Conservation (phyloP, 1,139 yeast species). For the Kodamaea suecica region DNA sequence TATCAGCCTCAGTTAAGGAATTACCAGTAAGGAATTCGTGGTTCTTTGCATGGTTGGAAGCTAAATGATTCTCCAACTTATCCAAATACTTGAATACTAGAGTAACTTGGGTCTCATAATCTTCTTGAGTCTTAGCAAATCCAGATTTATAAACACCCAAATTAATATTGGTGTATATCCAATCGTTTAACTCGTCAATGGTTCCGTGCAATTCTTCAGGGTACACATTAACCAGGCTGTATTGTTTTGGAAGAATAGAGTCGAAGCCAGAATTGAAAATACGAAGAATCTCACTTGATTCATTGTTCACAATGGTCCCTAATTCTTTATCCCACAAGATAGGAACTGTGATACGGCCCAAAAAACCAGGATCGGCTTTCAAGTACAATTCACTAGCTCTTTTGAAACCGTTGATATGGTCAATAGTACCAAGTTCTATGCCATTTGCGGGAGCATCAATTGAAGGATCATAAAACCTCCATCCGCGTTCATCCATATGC, state of each 20-base stretch:
- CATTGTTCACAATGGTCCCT: conserved; percentile 83
- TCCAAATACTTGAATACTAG: conserved; percentile 71
- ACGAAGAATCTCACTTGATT: conserved; percentile 83
- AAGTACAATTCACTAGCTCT: conserved; percentile 70
- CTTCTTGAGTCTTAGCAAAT: conserved; percentile 80
- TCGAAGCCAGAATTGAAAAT: conserved; percentile 75
- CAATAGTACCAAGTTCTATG: conserved; percentile 56
- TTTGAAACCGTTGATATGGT: conserved; percentile 56
- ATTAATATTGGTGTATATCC: conserved; percentile 84
- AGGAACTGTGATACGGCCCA: conserved; percentile 87
- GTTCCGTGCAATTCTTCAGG: conserved; percentile 52
- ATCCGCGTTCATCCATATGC: conserved; percentile 80
- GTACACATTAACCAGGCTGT: conserved; percentile 55
- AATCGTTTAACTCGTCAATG: conserved; percentile 77
- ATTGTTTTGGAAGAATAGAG: conserved; percentile 30
- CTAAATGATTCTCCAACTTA: conserved; percentile 65
- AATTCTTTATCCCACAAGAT: conserved; percentile 86
- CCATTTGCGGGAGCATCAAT: conserved; percentile 20
- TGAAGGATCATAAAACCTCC: conserved; percentile 61
- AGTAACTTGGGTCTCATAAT: conserved; percentile 69
- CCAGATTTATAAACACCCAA: conserved; percentile 95
- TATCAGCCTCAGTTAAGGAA: conserved; percentile 82
- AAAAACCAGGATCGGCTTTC: conserved; percentile 71
- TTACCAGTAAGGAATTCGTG: conserved; percentile 58
- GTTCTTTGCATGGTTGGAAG: conserved; percentile 37